These are phyloP conservation scores for Sclerospora graminicola DNA, from an alignment of 352 stramenopile species.

Conservation along the genomic window DNA sequence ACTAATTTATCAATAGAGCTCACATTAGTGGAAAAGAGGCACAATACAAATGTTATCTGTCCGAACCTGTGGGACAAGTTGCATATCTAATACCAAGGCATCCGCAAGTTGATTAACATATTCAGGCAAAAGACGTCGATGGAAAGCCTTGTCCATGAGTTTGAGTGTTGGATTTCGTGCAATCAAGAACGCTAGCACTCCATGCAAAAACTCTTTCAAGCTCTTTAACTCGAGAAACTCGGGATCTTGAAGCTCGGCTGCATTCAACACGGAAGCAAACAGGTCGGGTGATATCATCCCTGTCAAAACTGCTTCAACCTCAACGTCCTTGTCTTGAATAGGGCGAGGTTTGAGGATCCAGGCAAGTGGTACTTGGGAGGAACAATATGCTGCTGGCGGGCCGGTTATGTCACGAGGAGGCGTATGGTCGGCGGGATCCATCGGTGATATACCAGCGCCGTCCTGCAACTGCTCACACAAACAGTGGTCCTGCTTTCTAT, in stretches of 20 bases:
- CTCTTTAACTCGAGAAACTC: no score
- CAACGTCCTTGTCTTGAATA: background rate
- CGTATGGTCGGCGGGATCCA: background rate
- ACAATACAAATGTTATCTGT: background rate
- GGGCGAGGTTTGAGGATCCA: no score
- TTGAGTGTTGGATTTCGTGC: slow-evolving; percentile 34
- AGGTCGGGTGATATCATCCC: slow-evolving; percentile 29
- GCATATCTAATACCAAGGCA: slow-evolving; percentile 38
- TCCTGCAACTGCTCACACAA: slow-evolving; percentile 9
- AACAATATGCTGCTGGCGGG: no score
- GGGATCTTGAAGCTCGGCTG: slow-evolving; percentile 28
- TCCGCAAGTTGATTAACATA: slow-evolving; percentile 40
- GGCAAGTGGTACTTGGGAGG: background rate
- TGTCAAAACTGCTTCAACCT: slow-evolving; percentile 1
- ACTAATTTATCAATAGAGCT: slow-evolving; percentile 3
- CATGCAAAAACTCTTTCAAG: no score
- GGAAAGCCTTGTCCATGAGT: slow-evolving; percentile 54
- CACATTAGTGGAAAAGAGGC: background rate
- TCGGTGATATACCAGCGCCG: background rate
- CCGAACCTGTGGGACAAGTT: slow-evolving; percentile 31
- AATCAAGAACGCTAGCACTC: slow-evolving; percentile 33
- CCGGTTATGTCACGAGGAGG: background rate
- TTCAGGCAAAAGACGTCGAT: slow-evolving; percentile 36
- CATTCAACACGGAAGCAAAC: slow-evolving; percentile 28
- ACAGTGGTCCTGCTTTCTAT: background rate